These are phyloP conservation scores for Linum tenue DNA, from an alignment of 345 rosid species.

Conservation along the genomic window DNA sequence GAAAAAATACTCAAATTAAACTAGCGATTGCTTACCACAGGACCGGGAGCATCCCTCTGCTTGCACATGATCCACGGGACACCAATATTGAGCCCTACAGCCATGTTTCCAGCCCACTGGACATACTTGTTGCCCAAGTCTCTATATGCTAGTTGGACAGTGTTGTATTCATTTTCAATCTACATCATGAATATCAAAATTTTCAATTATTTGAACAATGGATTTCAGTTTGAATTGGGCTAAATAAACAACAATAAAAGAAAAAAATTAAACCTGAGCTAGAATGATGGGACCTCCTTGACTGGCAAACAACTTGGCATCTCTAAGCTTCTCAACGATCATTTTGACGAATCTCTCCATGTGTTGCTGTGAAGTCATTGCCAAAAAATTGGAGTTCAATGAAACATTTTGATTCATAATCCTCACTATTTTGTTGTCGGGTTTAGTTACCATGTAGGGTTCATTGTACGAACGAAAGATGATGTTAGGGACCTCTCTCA, in stretches of 20 bases:
- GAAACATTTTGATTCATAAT: background rate
- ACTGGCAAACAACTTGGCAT: slow-evolving; percentile 49
- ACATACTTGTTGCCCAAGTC: slow-evolving; percentile 51
- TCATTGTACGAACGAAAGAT: slow-evolving; percentile 63
- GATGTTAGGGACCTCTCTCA: slow-evolving; percentile 62
- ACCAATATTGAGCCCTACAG: slow-evolving; percentile 38
- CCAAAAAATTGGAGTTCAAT: too few relatives aligned
- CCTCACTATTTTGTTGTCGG: background rate
- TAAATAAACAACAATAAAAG: background rate
- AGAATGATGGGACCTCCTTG: slow-evolving; percentile 78
- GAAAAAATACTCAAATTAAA: background rate
- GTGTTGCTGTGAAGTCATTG: slow-evolving; percentile 28
- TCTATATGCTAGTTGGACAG: slow-evolving; percentile 55
- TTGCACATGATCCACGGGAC: slow-evolving; percentile 97
- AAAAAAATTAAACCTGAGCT: slow-evolving; percentile 45
- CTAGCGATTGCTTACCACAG: slow-evolving; percentile 35
- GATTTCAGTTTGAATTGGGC: background rate
- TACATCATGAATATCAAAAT: slow-evolving; percentile 10
- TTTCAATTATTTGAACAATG: background rate
- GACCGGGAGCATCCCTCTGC: slow-evolving; percentile 78
- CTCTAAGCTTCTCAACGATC: slow-evolving; percentile 32
- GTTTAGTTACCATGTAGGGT: slow-evolving; percentile 61
- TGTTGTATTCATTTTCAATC: slow-evolving; percentile 89
- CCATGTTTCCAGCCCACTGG: slow-evolving; percentile 69
- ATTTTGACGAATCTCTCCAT: slow-evolving; percentile 46